These are phyloP conservation scores for Colletotrichum eleusines DNA, from an alignment of 2,329 filamentous ascomycete species.

Conservation along the genomic window DNA sequence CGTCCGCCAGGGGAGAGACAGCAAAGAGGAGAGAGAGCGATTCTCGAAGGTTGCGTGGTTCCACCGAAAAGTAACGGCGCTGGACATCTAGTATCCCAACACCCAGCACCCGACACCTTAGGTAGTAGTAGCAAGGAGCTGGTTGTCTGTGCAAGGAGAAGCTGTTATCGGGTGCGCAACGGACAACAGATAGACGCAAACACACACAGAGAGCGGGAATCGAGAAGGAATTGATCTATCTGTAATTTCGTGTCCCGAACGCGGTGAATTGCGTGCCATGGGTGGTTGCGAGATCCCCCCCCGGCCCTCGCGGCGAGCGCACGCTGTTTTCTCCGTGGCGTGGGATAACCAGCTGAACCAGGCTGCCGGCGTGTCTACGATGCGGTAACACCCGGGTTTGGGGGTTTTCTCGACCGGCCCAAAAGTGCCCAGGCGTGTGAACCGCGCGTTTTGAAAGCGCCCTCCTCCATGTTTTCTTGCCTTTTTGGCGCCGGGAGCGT, in stretches of 20 bases:
- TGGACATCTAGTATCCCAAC: too few species aligned
- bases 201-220: neutral
- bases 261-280: conserved; percentile 14
- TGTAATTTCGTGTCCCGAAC: neutral
- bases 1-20: neutral
- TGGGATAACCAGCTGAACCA: neutral
- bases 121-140: neutral
- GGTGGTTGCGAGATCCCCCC: neutral
- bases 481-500: conserved; percentile 3
- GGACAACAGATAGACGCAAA: neutral
- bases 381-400: neutral
- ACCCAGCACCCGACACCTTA: neutral
- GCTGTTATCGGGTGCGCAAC: neutral
- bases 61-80: neutral
- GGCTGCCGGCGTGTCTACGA: neutral
- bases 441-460: too few species aligned
- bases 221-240: neutral
- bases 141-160: neutral
- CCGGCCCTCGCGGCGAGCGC: neutral
- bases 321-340: neutral
- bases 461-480: neutral
- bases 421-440: neutral
- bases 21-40: neutral
- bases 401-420: neutral
- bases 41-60: conserved; percentile 14